Base-by-base conservation (phyloP, 1,139 yeast genomes). In the Nakaseomyces nivariensis region DNA sequence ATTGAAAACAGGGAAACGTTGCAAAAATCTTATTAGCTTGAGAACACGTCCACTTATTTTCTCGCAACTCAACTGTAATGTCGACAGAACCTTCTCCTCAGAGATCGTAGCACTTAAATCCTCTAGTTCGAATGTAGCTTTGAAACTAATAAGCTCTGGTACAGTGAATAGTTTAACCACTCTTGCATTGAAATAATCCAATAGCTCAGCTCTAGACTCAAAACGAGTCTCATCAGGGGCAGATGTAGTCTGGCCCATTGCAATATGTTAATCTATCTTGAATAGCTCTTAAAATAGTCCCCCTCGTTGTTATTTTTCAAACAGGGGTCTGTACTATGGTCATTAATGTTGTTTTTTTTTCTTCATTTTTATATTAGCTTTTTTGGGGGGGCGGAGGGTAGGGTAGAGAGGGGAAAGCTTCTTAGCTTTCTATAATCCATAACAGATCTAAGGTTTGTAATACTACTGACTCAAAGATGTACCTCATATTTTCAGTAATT, bases 1-100 rank as follows among this genome's bases (percentile, higher is more conserved):
- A 5, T 67, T 63, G 33, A 75, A 54, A 47, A 74, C 65, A 0
- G 82, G 82, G 57, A 74, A 78, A 27, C 65, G 67, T 1, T 74
- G 67, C 37, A 77, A 55, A 36, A 66, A 66, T 24, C 61, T 56
- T 2, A 74, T 59, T 22, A 70, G 58, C 9, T 62, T 60, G 57
- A 66, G 68, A 3, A 76, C 48, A 3, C 71, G 48, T 4, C 60
- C 58, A 0, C 68, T 59, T 8, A 38, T 9, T 5, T 4, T 11
- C 8, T n/a, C 31, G 13, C 27, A 25, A 8, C 8, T 13, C 31
- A 38, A 2, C 5, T 26, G n/a, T 7, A 38, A 26, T 9, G 29
- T 13, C 25, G 10, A 7, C 5, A 38, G 11, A 7, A 38, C 5
- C 8, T 4, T 38, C 7, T 38, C 42, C 17, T 38, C 42, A 8